Evolutionary conservation across 306 rosid genomes (phyloP).

Genomic region (Hippophae rhamnoides): DNA sequence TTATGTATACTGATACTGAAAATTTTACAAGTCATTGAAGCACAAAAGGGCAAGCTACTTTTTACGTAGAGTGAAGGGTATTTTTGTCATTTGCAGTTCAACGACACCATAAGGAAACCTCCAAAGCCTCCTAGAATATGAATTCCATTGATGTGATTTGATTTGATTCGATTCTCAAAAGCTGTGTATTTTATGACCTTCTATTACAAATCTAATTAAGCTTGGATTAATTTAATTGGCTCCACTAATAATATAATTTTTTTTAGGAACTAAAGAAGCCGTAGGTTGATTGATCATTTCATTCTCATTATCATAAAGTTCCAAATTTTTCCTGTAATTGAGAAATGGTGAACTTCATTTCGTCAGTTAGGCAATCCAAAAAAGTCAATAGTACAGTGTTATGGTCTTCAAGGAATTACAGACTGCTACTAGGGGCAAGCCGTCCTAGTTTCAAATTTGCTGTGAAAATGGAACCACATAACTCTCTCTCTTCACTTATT

Average conservation of each 20-base stretch:
- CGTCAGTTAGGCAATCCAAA: conserved; percentile 16
- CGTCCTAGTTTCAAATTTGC: conserved; percentile 36
- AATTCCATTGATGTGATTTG: conserved; percentile 29
- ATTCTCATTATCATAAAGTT: conserved; percentile 20
- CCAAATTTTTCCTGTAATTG: conserved; percentile 18
- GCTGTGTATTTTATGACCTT: conserved; percentile 21
- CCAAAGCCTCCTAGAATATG: conserved; percentile 18
- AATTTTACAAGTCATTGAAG: conserved; percentile 12
- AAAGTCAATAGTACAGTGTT: conserved; percentile 35
- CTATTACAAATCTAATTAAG: not conserved
- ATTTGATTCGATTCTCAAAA: conserved; percentile 16
- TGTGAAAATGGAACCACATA: conserved; percentile 33
- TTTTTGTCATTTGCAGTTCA: conserved; percentile 6
- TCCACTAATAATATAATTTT: too few relatives aligned
- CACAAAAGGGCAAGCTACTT: conserved; percentile 8
- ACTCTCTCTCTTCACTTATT: conserved; percentile 31
- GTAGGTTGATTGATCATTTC: not conserved
- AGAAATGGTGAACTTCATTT: conserved; percentile 6
- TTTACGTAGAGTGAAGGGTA: conserved; percentile 1
- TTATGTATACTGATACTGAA: conserved; percentile 6
- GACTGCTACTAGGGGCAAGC: conserved; percentile 22
- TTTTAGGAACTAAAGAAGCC: not conserved
- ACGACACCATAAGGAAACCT: conserved; percentile 12
- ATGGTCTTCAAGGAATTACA: conserved; percentile 37
- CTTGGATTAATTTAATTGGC: too few relatives aligned